Evolutionary conservation across 768 basidiomycete species (phyloP).

Genomic region (Aureoboletus auriporus): DNA sequence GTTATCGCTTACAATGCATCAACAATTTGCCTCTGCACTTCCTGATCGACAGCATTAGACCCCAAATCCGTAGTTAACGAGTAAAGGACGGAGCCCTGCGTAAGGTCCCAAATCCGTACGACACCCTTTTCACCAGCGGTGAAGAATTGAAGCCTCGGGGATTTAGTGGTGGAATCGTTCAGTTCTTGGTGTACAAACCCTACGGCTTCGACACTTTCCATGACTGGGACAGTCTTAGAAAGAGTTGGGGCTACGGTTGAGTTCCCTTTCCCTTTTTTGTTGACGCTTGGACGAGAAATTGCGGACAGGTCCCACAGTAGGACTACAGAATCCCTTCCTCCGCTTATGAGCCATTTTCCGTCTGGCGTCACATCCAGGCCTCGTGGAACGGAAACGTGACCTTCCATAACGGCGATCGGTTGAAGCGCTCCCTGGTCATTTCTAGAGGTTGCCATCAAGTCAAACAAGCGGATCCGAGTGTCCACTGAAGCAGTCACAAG

Average conservation of each 20-base stretch:
- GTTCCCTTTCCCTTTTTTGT: constrained; percentile 39
- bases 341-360: constrained; percentile 87
- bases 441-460: constrained; percentile 65
- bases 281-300: constrained; percentile 6
- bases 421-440: constrained; percentile 54
- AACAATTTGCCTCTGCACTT: constrained; percentile 82
- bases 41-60: constrained; percentile 41
- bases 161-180: constrained; percentile 32
- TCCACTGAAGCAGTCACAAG: constrained; percentile 91
- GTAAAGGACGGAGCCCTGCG: constrained; percentile 57
- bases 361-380: constrained; percentile 83
- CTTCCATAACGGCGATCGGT: constrained; percentile 82
- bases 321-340: constrained; percentile 90
- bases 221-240: constrained; percentile 73
- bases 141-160: constrained; percentile 59
- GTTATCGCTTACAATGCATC: constrained; percentile 68
- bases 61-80: constrained; percentile 48
- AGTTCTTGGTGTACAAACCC: constrained; percentile 60
- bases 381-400: constrained; percentile 91
- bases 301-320: constrained; percentile 80
- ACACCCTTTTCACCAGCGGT: constrained; percentile 91
- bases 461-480: constrained; percentile 88
- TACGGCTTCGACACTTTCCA: constrained; percentile 86
- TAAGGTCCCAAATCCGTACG: constrained; percentile 81
- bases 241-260: constrained; percentile 52